Conservation (phyloP, 805 yeast species). For the Starmerella sp. region DNA sequence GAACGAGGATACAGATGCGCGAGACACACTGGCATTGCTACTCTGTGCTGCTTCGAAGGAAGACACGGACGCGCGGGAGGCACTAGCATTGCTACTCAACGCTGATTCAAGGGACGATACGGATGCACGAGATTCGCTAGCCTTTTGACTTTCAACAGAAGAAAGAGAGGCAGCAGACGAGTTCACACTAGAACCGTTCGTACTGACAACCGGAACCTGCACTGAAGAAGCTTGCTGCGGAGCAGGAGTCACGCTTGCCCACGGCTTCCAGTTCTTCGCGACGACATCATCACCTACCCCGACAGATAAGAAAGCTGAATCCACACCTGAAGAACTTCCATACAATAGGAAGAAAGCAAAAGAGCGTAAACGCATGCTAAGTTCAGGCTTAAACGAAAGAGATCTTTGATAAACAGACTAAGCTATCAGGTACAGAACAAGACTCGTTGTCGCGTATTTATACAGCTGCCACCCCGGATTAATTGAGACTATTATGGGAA, state of each 20-base stretch:
- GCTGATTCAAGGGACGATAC: constrained; percentile 3
- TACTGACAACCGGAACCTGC: neutral
- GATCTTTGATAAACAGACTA: neutral
- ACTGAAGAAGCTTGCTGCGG: neutral
- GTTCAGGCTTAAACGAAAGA: neutral
- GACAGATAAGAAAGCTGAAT: neutral
- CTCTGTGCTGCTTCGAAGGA: neutral
- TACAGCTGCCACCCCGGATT: neutral
- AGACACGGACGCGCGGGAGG: neutral
- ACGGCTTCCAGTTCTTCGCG: neutral
- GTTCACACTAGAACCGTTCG: neutral
- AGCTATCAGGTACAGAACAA: neutral
- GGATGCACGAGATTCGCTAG: neutral
- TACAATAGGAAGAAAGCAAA: neutral
- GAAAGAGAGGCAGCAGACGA: neutral
- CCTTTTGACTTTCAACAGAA: neutral
- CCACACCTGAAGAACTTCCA: neutral
- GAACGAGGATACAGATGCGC: neutral
- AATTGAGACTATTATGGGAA: neutral
- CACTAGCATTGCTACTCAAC: constrained; percentile 3
- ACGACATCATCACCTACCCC: neutral
- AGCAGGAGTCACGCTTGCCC: neutral
- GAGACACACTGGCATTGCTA: constrained; percentile 2
- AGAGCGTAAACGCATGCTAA: neutral
- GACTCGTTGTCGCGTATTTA: neutral